Conservation (phyloP, 2,329 filamentous ascomycete genomes). For the Exophiala alcalophila region DNA sequence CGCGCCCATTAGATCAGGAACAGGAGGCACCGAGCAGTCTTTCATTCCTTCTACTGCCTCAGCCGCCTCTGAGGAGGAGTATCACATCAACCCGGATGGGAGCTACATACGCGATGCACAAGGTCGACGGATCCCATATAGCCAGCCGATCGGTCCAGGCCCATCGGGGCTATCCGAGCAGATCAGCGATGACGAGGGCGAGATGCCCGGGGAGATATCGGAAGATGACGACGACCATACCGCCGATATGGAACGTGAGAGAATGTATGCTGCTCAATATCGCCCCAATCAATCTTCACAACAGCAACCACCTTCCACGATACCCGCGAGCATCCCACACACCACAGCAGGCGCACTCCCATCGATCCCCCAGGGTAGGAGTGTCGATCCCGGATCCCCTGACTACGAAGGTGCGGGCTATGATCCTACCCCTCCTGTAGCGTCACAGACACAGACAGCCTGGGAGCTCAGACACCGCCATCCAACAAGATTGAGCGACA, state of each 20-base stretch:
- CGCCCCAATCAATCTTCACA: slow-evolving; percentile 32
- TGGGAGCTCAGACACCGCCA: slow-evolving; percentile 81
- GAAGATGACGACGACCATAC: slow-evolving; percentile 53
- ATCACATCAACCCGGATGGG: slow-evolving; percentile 61
- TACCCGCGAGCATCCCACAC: slow-evolving; percentile 12
- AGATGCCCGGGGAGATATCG: slow-evolving; percentile 15
- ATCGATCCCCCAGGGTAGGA: slow-evolving; percentile 22
- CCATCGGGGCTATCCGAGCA: slow-evolving; percentile 6
- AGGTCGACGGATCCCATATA: slow-evolving; percentile 58
- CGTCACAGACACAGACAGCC: slow-evolving; percentile 49
- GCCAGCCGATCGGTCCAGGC: slow-evolving; percentile 41
- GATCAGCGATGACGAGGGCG: slow-evolving; percentile 16
- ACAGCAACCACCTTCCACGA: slow-evolving; percentile 24
- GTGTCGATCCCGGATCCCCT: slow-evolving; percentile 29
- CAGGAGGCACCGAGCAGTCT: slow-evolving; percentile 20
- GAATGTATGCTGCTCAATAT: slow-evolving; percentile 31
- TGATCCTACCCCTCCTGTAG: slow-evolving; percentile 35
- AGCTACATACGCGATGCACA: slow-evolving; percentile 60
- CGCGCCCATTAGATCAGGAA: slow-evolving; percentile 19
- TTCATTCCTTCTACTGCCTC: slow-evolving; percentile 53
- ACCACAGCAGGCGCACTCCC: slow-evolving; percentile 21
- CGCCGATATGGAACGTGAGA: slow-evolving; percentile 49
- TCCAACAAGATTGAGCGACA: slow-evolving; percentile 82
- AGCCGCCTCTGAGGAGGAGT: slow-evolving; percentile 66
- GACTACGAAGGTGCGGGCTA: slow-evolving; percentile 69